These are phyloP conservation scores for Aspergillus diversus DNA, from an alignment of 495 filamentous ascomycete genomes.

Conservation along the genomic window DNA sequence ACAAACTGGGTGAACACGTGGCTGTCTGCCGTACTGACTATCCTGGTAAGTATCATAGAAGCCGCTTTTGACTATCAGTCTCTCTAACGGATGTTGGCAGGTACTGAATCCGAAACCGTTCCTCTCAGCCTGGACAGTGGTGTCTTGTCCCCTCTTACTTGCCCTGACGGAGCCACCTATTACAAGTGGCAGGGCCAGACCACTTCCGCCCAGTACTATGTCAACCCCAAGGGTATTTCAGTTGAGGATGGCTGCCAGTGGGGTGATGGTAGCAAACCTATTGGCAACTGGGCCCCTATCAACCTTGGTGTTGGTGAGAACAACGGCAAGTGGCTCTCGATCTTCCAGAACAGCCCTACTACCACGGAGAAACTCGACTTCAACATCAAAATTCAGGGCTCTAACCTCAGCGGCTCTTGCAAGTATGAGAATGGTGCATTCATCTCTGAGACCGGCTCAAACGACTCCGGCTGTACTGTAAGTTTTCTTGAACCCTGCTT, in stretches of 20 bases:
- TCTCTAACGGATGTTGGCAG: constrained; percentile 35
- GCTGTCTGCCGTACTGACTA: constrained; percentile 96
- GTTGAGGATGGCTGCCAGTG: constrained; percentile 77
- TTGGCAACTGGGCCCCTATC: constrained; percentile 89
- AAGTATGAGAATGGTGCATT: constrained; percentile 67
- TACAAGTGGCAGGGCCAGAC: constrained; percentile 73
- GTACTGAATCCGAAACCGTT: constrained; percentile 80
- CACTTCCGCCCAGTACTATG: constrained; percentile 95
- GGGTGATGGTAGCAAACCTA: constrained; percentile 61
- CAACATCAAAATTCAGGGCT: constrained; percentile 70
- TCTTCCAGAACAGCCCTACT: constrained; percentile 75
- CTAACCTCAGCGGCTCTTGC: constrained; percentile 69
- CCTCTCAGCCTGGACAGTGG: constrained; percentile 67
- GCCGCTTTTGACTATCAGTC: background rate
- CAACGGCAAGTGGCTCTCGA: constrained; percentile 76
- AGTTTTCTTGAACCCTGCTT: constrained; percentile 20
- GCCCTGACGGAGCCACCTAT: constrained; percentile 69
- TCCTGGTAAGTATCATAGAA: constrained; percentile 57
- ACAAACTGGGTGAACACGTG: constrained; percentile 65
- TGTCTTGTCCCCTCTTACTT: constrained; percentile 63
- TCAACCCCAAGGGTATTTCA: constrained; percentile 77
- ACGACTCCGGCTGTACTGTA: constrained; percentile 71
- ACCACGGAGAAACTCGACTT: constrained; percentile 66
- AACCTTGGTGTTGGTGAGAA: constrained; percentile 82
- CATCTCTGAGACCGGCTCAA: constrained; percentile 43